Percentiles rank a stretch among this genome's conserved stretches.
Conservation (phyloP, 306 rosid species). For the Senna siamea region DNA sequence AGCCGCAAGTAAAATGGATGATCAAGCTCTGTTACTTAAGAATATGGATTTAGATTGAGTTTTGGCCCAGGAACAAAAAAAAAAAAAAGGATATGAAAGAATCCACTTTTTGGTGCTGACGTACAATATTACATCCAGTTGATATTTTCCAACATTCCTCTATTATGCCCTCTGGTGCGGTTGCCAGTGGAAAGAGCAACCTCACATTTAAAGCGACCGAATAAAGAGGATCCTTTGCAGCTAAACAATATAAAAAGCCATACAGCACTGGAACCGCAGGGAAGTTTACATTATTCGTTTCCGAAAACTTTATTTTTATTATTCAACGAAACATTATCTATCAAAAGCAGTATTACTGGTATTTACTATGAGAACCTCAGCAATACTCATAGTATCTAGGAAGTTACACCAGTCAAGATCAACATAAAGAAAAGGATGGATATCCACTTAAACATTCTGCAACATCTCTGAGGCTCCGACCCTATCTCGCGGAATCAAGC, state of each 20-base stretch:
- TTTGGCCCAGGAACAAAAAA: no score
- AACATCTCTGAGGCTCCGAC: constrained; percentile 39
- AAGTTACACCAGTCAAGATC: constrained; percentile 11
- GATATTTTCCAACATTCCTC: background rate
- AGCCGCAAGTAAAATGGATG: background rate
- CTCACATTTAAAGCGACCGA: background rate
- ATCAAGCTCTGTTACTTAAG: background rate
- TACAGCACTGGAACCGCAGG: background rate
- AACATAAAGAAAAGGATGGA: background rate
- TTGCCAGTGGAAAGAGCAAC: background rate
- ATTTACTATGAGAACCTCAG: background rate
- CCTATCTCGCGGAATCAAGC: constrained; percentile 50
- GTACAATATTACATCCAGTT: no score
- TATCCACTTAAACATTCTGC: constrained; percentile 17
- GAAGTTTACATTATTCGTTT: background rate
- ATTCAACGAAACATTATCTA: constrained; percentile 21
- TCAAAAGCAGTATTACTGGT: constrained; percentile 1
- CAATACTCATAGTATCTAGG: constrained; percentile 2
- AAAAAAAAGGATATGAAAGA: no score
- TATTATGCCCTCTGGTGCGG: background rate
- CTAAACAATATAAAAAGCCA: background rate
- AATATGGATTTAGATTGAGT: background rate
- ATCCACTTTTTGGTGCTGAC: no score
- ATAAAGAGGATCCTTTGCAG: background rate
- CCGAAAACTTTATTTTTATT: background rate